These are phyloP conservation scores for Crassisporium funariophilum DNA, from an alignment of 768 basidiomycete genomes.

Conservation along the genomic window DNA sequence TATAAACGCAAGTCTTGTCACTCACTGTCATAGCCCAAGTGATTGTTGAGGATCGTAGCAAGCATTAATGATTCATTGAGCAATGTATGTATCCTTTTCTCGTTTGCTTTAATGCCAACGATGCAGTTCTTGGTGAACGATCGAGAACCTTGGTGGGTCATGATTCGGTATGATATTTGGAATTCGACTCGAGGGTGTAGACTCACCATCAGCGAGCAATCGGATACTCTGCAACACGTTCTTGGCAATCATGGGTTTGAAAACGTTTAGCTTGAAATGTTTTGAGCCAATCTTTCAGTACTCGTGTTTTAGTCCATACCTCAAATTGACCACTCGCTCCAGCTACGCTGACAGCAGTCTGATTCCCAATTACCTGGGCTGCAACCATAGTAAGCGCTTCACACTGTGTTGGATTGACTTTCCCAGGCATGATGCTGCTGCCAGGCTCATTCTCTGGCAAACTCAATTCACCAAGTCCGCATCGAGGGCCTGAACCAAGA, in stretches of 20 bases:
- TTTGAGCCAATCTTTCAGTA: conserved; percentile 9
- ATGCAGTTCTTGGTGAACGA: conserved; percentile 98
- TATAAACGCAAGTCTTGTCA: conserved; percentile 13
- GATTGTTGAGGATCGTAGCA: conserved; percentile 95
- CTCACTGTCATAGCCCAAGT: conserved; percentile 96
- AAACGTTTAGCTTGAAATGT: conserved; percentile 81
- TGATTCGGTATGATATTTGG: conserved; percentile 12
- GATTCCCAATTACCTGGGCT: conserved; percentile 98
- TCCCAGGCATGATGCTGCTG: conserved; percentile 99
- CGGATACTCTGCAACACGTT: conserved; percentile 97
- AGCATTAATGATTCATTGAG: conserved; percentile 97
- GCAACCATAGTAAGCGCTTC: conserved; percentile 99
- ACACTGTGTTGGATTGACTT: conserved; percentile 99
- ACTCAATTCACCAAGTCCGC: conserved; percentile 92
- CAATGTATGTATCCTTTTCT: conserved; percentile 85
- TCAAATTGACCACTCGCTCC: conserved; percentile 98
- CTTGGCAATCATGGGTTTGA: conserved; percentile 99
- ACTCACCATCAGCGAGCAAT: conserved; percentile 84
- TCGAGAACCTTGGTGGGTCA: conserved; percentile 59
- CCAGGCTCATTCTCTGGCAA: conserved; percentile 99
- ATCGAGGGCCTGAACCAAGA: conserved; percentile 96
- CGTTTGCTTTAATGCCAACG: conserved; percentile 94
- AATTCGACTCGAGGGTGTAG: conserved; percentile 2
- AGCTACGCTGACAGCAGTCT: conserved; percentile 89
- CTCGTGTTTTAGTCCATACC: conserved; percentile 44